Percentiles rank a stretch among this genome's conserved stretches.
Evolutionary conservation across 768 basidiomycete genomes (phyloP).

Genomic region (Psilocybe cyanescens): DNA sequence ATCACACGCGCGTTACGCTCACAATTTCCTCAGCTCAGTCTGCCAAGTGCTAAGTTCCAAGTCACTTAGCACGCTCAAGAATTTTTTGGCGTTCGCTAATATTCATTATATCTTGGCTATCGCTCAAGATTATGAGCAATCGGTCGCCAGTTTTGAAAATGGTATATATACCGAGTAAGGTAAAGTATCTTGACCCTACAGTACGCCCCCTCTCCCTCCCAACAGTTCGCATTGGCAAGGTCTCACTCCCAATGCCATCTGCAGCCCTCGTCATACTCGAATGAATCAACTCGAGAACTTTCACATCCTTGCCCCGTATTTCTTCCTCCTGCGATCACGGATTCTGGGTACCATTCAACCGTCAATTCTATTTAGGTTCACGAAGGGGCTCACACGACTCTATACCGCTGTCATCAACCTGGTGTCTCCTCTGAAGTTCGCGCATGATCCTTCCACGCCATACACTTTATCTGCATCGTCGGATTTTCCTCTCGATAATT

Average conservation of each 20-base stretch:
- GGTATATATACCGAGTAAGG: not conserved
- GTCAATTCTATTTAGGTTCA: not conserved
- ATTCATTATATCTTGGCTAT: not conserved
- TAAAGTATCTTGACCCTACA: not conserved
- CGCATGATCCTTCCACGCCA: not conserved
- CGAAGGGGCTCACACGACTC: not conserved
- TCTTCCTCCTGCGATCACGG: too few species aligned
- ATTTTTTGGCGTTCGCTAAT: not conserved
- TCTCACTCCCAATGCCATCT: not conserved
- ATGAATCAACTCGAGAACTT: too few species aligned
- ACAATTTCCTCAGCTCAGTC: not conserved
- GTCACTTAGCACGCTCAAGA: not conserved
- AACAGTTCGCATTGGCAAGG: not conserved
- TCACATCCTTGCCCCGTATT: too few species aligned
- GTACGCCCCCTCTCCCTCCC: not conserved
- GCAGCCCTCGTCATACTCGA: too few species aligned
- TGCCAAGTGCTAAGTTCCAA: not conserved
- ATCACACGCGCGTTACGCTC: too few species aligned
- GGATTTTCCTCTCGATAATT: not conserved
- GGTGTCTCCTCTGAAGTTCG: not conserved
- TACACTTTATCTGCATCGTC: not conserved
- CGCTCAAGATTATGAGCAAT: not conserved
- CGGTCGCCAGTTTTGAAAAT: not conserved
- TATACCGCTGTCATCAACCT: not conserved
- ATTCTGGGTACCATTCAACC: not conserved